Conservation (phyloP, 2,329 filamentous ascomycete species). For the Botrytis fabae region DNA sequence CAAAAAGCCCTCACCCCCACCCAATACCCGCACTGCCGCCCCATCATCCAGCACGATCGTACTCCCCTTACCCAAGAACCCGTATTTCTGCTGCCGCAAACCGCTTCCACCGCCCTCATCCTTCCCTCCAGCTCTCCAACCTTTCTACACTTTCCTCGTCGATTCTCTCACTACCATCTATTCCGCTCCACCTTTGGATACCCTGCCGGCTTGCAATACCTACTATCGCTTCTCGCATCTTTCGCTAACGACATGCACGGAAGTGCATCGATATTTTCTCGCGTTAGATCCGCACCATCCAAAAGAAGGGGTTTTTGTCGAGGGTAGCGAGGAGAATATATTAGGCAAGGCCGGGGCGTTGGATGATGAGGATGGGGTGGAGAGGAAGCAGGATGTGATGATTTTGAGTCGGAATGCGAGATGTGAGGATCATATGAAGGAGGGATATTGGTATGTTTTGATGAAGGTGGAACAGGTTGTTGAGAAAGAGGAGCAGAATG, state of each 20-base stretch:
- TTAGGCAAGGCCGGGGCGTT: slow-evolving; percentile 1
- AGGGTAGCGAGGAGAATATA: slow-evolving; percentile 5
- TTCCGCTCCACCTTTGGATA: neutral
- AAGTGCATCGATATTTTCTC: slow-evolving; percentile 16
- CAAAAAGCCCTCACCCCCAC: neutral
- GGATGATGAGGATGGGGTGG: neutral
- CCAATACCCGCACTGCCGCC: slow-evolving; percentile 1
- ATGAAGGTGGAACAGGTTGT: slow-evolving; percentile 14
- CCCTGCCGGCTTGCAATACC: neutral
- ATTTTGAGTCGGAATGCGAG: slow-evolving; percentile 22
- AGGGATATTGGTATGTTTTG: slow-evolving; percentile 19
- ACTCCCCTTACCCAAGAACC: neutral
- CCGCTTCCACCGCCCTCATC: neutral
- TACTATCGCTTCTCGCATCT: slow-evolving; percentile 20
- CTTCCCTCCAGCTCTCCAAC: neutral
- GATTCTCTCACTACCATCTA: neutral
- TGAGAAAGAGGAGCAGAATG: neutral
- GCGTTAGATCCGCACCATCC: neutral
- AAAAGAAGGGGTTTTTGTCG: neutral
- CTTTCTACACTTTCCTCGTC: slow-evolving; percentile 15
- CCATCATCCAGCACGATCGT: neutral
- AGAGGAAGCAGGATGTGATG: slow-evolving; percentile 20
- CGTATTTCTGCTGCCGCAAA: slow-evolving; percentile 1
- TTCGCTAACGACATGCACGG: neutral
- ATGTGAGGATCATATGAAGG: slow-evolving; percentile 17